phyloP scores from a whole-genome alignment of 2,329 filamentous ascomycete genomes.

The Cadophora malorum region DNA sequence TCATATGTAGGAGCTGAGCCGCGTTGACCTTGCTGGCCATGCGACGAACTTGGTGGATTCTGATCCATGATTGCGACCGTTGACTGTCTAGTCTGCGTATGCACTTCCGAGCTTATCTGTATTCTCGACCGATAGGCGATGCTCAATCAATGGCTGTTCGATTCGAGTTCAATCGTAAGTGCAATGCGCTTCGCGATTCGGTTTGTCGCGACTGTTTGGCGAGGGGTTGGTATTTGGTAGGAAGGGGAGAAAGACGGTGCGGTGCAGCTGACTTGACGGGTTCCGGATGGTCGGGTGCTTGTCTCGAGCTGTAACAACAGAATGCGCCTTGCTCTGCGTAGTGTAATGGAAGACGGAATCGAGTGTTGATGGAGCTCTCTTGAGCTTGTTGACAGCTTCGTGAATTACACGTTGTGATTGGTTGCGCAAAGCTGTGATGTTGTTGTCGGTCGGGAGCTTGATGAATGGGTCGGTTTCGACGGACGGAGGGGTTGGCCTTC shows the following conservation, averaged over 20 bases:
- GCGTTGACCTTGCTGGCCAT: conserved; percentile 58
- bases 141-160: neutral
- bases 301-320: neutral
- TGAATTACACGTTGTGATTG: conserved; percentile 32
- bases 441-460: conserved; percentile 23
- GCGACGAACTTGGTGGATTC: conserved; percentile 55
- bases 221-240: neutral
- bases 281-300: conserved; percentile 2
- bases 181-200: neutral
- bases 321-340: conserved; percentile 6
- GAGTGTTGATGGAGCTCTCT: conserved; percentile 15
- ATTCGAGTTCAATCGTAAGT: neutral
- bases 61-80: conserved; percentile 19
- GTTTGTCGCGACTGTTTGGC: neutral
- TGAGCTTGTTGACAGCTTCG: conserved; percentile 35
- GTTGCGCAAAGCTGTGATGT: conserved; percentile 26
- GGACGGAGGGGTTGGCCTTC: conserved; percentile 9
- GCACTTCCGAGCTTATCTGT: neutral
- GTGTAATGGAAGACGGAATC: neutral
- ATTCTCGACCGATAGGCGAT: neutral
- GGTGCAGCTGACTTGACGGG: conserved; percentile 14
- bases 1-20: conserved; percentile 72
- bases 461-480: conserved; percentile 10
- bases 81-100: neutral
- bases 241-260: neutral